Evolutionary conservation across 345 rosid genomes (phyloP).

Genomic region (Mallotus nudiflorus): DNA sequence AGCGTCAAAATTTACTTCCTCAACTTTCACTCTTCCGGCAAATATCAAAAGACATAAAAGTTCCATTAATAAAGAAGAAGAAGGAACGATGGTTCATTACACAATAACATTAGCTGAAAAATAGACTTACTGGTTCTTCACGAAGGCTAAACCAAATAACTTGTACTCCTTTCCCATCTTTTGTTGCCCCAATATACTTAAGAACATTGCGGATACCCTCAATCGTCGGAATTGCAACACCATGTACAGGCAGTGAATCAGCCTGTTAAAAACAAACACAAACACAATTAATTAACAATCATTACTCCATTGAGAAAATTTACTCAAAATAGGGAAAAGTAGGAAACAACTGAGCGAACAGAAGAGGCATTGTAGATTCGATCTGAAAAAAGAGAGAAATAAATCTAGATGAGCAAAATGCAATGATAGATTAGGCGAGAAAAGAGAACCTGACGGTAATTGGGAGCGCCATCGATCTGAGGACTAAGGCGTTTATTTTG

Average conservation of each 20-base stretch:
- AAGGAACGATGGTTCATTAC: background rate
- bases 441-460: slow-evolving; percentile 82
- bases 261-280: slow-evolving; percentile 52
- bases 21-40: background rate
- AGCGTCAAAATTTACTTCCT: background rate
- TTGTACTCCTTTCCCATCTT: slow-evolving; percentile 52
- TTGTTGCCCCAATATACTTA: slow-evolving; percentile 72
- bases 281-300: slow-evolving; percentile 2
- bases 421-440: background rate
- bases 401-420: background rate
- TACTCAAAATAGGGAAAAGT: no score
- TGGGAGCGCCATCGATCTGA: slow-evolving; percentile 96
- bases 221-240: slow-evolving; percentile 89
- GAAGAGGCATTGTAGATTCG: background rate
- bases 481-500: slow-evolving; percentile 90
- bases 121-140: slow-evolving; percentile 77
- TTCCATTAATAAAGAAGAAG: background rate
- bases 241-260: slow-evolving; percentile 74
- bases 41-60: background rate
- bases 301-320: no score
- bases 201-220: slow-evolving; percentile 88
- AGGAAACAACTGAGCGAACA: no score
- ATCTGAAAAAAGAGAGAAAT: background rate
- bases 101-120: slow-evolving; percentile 1
- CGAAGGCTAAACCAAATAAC: slow-evolving; percentile 96